Evolutionary conservation across 768 basidiomycete genomes (phyloP).

Genomic region (Clitopilus hobsonii): DNA sequence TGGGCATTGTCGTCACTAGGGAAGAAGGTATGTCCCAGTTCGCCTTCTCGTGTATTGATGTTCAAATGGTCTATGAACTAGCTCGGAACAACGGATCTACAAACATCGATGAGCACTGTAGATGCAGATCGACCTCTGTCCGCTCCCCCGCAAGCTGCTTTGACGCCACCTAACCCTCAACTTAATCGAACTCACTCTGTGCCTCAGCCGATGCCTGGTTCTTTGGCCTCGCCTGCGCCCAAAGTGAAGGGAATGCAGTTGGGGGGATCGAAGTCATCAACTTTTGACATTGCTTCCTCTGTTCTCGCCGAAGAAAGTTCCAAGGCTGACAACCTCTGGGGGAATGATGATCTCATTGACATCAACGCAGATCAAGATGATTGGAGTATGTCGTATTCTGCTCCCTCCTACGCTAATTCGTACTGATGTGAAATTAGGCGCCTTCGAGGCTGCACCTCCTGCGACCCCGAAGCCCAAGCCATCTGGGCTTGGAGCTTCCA

Average conservation of each 20-base stretch:
- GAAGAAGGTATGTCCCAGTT: slow-evolving; percentile 53
- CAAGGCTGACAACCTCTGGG: slow-evolving; percentile 58
- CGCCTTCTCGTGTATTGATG: neutral
- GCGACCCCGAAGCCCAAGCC: slow-evolving; percentile 15
- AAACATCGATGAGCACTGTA: slow-evolving; percentile 53
- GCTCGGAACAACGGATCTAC: slow-evolving; percentile 71
- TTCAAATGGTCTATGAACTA: slow-evolving; percentile 22
- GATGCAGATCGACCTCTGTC: slow-evolving; percentile 34
- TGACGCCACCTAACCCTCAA: slow-evolving; percentile 7
- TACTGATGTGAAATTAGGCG: slow-evolving; percentile 37
- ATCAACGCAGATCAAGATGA: slow-evolving; percentile 91
- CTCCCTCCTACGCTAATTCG: neutral
- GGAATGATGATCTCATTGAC: slow-evolving; percentile 81
- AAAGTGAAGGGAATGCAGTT: slow-evolving; percentile 67
- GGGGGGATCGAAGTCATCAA: slow-evolving; percentile 28
- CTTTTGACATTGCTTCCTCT: slow-evolving; percentile 17
- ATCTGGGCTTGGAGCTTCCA: neutral
- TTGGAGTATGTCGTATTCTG: slow-evolving; percentile 67
- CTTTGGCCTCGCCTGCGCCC: slow-evolving; percentile 15
- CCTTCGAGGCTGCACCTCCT: slow-evolving; percentile 64
- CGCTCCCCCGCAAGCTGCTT: slow-evolving; percentile 27
- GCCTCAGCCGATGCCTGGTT: slow-evolving; percentile 1
- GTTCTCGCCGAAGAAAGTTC: slow-evolving; percentile 38
- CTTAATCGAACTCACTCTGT: slow-evolving; percentile 12
- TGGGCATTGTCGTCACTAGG: slow-evolving; percentile 94